Evolutionary conservation across 2,329 filamentous ascomycete genomes (phyloP).

Genomic region (Pestalotiopsis sp.): DNA sequence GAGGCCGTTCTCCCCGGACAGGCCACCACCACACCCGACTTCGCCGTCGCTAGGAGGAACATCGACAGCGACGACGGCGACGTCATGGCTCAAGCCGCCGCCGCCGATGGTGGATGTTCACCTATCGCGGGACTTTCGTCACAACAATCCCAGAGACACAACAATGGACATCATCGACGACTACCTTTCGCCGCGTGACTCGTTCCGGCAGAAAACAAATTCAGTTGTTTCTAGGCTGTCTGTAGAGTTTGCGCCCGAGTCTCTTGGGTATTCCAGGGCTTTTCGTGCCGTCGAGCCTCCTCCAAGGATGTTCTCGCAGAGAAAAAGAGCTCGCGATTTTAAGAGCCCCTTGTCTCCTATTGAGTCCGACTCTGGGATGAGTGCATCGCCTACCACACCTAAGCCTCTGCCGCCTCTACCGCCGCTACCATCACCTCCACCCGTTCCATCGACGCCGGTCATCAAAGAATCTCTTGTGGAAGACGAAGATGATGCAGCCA

Average conservation of each 20-base stretch:
- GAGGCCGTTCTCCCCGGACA: background rate
- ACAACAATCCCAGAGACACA: background rate
- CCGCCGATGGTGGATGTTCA: background rate
- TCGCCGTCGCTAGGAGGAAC: background rate
- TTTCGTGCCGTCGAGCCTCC: background rate
- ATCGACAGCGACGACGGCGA: background rate
- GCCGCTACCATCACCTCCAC: background rate
- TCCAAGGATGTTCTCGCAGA: background rate
- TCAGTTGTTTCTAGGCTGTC: conserved; percentile 2
- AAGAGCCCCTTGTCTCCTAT: background rate
- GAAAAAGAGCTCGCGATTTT: background rate
- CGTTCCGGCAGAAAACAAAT: background rate
- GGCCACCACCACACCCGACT: background rate
- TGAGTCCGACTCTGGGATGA: background rate
- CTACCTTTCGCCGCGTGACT: background rate
- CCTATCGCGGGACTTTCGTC: conserved; percentile 8
- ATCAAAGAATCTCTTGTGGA: background rate
- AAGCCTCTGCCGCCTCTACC: background rate
- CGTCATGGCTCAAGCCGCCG: conserved; percentile 1
- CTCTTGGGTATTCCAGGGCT: background rate
- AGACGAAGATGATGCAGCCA: background rate
- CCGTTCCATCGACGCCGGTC: background rate
- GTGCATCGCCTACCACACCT: conserved; percentile 1
- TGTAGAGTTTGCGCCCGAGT: conserved; percentile 6
- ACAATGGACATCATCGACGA: conserved; percentile 10